Evolutionary conservation across 192 early-diverging fungal species (phyloP).

Genomic region (Podila horticola): DNA sequence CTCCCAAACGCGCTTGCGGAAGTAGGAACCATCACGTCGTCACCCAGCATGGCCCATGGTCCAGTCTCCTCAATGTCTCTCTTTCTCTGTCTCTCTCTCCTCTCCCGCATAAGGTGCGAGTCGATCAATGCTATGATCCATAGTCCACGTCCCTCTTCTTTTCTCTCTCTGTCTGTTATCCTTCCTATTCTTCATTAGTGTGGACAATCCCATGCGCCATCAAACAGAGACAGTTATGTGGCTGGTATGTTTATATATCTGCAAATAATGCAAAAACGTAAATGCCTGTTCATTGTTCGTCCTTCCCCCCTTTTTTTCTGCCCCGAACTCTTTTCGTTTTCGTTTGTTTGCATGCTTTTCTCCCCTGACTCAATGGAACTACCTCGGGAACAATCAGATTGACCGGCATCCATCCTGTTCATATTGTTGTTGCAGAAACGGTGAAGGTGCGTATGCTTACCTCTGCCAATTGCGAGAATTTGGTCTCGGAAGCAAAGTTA

Average conservation of each 20-base stretch:
- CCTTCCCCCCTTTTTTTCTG: background rate
- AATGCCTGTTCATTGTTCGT: background rate
- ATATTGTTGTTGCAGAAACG: background rate
- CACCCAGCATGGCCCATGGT: background rate
- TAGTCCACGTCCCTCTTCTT: no score
- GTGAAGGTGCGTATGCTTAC: slow-evolving; percentile 49
- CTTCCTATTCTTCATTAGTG: no score
- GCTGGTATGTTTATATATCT: no score
- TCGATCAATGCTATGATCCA: no score
- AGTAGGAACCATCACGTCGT: no score
- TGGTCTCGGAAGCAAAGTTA: slow-evolving; percentile 91
- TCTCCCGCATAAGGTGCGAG: no score
- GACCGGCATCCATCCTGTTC: no score
- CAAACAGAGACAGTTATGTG: no score
- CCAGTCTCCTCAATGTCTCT: background rate
- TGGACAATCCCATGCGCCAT: no score
- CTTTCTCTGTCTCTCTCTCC: no score
- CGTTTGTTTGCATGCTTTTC: background rate
- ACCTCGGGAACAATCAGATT: background rate
- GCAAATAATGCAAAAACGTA: background rate
- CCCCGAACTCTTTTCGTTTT: background rate
- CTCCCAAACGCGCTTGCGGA: background rate
- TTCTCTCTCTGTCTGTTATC: no score
- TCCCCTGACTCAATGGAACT: background rate
- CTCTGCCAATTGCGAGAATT: slow-evolving; percentile 84